Base-by-base conservation (phyloP, 1,284 basidiomycete species). In the Ceratobasidium sp. region DNA sequence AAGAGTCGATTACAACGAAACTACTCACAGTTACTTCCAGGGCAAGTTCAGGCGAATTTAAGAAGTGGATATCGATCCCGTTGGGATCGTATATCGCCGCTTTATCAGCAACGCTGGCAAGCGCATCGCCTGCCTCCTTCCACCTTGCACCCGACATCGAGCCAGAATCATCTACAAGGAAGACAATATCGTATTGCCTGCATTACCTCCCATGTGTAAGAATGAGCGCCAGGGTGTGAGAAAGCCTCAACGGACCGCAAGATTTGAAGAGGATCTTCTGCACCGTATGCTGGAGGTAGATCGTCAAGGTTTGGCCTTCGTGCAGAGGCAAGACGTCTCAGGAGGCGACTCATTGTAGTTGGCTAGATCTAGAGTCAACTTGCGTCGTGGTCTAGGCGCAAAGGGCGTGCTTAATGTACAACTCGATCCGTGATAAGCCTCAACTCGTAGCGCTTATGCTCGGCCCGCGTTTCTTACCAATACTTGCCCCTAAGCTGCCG, bases 141-240 rank as follows among this genome's bases (percentile, higher is more conserved):
- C 91, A 92, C 26, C 85, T 84, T 1, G 79, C 69, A 3, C 86
- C 87, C 15, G 79, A 72, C 91, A 92, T 92, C 12, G 91, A 91
- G 6, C 82, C 83, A 0, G 91, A 91, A 82, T 92, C 91, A 82
- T 92, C 91, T 60, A 91, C 84, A 40, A 91, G 80, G 55, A 91
- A 84, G 7, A 90, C 86, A 0, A 89, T 91, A 60, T 91, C 86
- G 79, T 89, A 91, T 13, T 40, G 46, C 49, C 73, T 76, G n/a
- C 51, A 33, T 39, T 26, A 33, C 33, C 58, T 39, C 5, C 33
- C 33, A 33, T 33, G 13, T 49, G 28, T 68, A 28, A 68, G 66
- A 20, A 51, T 10, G 42, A n/a, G 46, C 46, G 66, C 40, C 33
- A 42, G 23, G 33, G 33, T 20, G 18, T 28, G 26, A 53, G 28